Conservation (phyloP, 805 yeast genomes). For the Saturnispora ahearnii region DNA sequence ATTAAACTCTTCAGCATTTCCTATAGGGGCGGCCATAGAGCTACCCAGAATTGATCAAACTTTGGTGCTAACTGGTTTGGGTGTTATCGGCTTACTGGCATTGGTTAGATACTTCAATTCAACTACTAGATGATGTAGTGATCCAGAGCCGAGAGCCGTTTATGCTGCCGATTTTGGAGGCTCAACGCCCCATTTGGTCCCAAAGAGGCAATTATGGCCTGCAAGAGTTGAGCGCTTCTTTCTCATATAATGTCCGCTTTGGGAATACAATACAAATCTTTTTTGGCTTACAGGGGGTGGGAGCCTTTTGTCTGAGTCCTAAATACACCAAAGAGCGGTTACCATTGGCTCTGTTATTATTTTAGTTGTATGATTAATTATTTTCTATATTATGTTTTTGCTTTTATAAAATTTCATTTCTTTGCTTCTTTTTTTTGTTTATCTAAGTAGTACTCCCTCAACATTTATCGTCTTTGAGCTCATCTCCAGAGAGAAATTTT, state of each 20-base stretch:
- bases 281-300: background rate
- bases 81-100: background rate
- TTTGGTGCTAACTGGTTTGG: background rate
- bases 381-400: too few species aligned
- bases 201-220: background rate
- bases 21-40: background rate
- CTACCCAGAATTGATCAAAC: background rate
- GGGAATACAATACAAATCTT: background rate
- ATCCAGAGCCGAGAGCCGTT: background rate
- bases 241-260: background rate
- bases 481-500: too few species aligned
- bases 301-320: too few species aligned
- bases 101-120: background rate
- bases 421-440: too few species aligned
- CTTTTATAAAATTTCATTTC: too few species aligned
- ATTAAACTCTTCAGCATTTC: background rate
- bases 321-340: too few species aligned
- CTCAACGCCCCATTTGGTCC: background rate
- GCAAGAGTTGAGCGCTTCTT: background rate
- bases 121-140: background rate
- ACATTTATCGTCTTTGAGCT: too few species aligned
- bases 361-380: too few species aligned
- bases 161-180: too few species aligned
- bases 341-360: too few species aligned
- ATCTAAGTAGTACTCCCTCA: too few species aligned